Conservation (phyloP, 169 alveolate species). For the Plasmodium knowlesi region DNA sequence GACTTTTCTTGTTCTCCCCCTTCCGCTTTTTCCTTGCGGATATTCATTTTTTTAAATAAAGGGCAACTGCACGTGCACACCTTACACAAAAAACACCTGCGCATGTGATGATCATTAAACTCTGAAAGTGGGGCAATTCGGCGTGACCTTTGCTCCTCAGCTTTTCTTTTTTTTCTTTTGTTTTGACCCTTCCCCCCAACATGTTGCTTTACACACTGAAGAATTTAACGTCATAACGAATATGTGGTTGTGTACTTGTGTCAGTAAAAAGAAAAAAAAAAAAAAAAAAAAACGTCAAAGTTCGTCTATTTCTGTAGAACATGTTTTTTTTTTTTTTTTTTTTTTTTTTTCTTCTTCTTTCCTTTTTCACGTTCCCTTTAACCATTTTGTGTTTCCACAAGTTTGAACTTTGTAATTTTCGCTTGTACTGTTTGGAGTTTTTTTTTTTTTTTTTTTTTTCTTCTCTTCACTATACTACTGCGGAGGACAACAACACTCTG, state of each 20-base stretch:
- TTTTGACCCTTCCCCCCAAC: background rate
- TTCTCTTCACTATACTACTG: background rate
- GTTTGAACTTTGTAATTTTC: background rate
- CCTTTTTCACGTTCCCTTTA: background rate
- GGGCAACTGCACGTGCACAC: background rate
- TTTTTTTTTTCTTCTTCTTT: too few relatives aligned
- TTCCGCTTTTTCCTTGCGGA: background rate
- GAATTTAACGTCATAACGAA: background rate
- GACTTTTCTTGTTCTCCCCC: background rate
- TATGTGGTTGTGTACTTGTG: background rate
- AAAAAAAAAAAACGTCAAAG: background rate
- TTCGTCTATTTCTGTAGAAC: background rate
- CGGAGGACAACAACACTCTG: background rate
- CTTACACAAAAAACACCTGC: background rate
- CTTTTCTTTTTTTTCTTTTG: background rate
- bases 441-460: background rate
- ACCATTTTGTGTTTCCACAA: background rate
- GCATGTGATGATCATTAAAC: background rate
- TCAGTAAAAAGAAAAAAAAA: background rate
- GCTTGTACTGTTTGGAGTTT: background rate
- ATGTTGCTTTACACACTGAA: background rate
- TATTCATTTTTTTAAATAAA: background rate
- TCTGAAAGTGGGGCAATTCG: background rate
- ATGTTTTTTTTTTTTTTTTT: background rate
- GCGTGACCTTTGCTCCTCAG: background rate